These are phyloP conservation scores for Podila verticillata DNA, from an alignment of 192 early-diverging fungal species.

Conservation along the genomic window DNA sequence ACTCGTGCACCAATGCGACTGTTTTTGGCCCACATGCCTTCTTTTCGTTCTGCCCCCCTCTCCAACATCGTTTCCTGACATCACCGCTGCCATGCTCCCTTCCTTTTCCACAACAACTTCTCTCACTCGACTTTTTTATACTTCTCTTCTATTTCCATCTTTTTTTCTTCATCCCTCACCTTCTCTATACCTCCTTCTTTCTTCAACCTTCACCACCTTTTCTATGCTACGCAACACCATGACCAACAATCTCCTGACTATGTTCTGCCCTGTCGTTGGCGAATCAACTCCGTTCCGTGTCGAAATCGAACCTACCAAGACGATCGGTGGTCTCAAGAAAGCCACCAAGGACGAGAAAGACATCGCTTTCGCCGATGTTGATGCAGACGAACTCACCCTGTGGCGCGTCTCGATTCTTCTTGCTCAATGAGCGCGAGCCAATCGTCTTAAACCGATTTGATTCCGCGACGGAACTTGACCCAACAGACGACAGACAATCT, in stretches of 20 bases:
- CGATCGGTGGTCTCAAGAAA: not conserved
- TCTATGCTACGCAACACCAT: not conserved
- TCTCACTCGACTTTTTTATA: too few relatives aligned
- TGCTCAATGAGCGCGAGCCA: too few relatives aligned
- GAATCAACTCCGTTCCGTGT: not conserved
- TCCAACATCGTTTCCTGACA: too few relatives aligned
- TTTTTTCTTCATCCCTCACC: not conserved
- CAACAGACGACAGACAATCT: too few relatives aligned
- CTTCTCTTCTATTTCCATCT: not conserved
- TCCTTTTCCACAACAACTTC: too few relatives aligned
- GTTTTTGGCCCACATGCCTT: too few relatives aligned
- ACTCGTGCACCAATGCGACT: too few relatives aligned
- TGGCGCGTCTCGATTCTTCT: too few relatives aligned
- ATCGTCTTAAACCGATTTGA: too few relatives aligned
- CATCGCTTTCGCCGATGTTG: not conserved
- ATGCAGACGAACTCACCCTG: slow-evolving; percentile 5
- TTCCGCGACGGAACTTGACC: too few relatives aligned
- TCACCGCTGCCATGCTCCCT: too few relatives aligned
- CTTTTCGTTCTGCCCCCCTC: too few relatives aligned
- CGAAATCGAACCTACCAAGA: not conserved
- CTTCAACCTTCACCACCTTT: not conserved
- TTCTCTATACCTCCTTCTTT: not conserved
- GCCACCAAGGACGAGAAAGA: not conserved
- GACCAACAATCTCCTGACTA: slow-evolving; percentile 1
- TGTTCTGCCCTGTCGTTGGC: not conserved